Conservation (phyloP, 768 basidiomycete genomes). For the Amanita pseudoporphyria region DNA sequence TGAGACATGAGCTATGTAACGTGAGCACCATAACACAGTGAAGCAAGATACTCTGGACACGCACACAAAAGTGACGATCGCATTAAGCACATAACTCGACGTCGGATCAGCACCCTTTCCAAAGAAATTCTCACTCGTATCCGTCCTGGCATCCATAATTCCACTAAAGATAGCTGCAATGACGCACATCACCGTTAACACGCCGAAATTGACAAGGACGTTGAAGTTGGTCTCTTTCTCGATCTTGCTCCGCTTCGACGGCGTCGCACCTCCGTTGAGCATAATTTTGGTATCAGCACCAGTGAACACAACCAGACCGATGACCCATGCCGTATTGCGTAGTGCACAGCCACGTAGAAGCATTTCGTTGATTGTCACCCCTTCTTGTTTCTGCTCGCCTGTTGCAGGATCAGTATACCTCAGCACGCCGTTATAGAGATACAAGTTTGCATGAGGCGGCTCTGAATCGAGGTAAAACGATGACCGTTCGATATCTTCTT, state of each 20-base stretch:
- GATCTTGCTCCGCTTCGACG: slow-evolving; percentile 95
- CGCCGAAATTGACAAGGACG: slow-evolving; percentile 84
- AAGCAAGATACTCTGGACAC: slow-evolving; percentile 21
- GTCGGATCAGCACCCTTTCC: slow-evolving; percentile 61
- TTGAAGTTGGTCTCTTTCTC: slow-evolving; percentile 99
- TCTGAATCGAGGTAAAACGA: slow-evolving; percentile 89
- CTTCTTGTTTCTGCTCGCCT: slow-evolving; percentile 49
- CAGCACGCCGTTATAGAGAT: slow-evolving; percentile 80
- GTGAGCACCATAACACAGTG: slow-evolving; percentile 3
- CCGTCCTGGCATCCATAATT: slow-evolving; percentile 44
- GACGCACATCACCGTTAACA: slow-evolving; percentile 71
- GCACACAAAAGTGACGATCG: slow-evolving; percentile 85
- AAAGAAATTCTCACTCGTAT: slow-evolving; percentile 65
- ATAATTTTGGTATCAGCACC: slow-evolving; percentile 91
- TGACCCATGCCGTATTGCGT: slow-evolving; percentile 86
- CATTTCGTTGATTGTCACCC: slow-evolving; percentile 85
- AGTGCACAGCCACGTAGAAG: slow-evolving; percentile 86
- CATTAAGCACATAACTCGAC: slow-evolving; percentile 52
- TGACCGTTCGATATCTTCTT: slow-evolving; percentile 86
- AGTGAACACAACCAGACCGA: slow-evolving; percentile 91
- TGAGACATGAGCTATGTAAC: slow-evolving; percentile 66
- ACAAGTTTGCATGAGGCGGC: slow-evolving; percentile 88
- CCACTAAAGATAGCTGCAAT: slow-evolving; percentile 72
- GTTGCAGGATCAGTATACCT: slow-evolving; percentile 51
- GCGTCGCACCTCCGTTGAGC: slow-evolving; percentile 86